phyloP scores from a whole-genome alignment of 1,284 basidiomycete genomes.

The Pisolithus thermaeus region DNA sequence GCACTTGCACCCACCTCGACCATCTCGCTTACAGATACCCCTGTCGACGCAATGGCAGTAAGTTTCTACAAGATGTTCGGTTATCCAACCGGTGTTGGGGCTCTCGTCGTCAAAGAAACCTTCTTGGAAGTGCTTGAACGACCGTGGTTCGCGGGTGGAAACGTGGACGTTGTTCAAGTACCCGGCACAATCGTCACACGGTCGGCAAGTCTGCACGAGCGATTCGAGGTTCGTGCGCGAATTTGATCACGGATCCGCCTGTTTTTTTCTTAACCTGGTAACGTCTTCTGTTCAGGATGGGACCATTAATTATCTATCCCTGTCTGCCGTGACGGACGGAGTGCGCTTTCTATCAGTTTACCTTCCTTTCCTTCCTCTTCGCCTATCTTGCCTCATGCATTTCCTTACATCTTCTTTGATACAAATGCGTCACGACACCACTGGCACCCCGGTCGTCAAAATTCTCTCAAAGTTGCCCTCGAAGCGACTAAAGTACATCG shows the following conservation, averaged over 20 bases:
- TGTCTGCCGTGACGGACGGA: slow-evolving; percentile 71
- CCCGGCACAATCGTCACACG: slow-evolving; percentile 64
- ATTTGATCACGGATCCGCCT: too few relatives aligned
- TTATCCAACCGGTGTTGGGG: slow-evolving; percentile 80
- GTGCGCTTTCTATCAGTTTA: slow-evolving; percentile 70
- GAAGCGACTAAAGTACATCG: slow-evolving; percentile 48
- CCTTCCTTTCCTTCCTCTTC: slow-evolving; percentile 67
- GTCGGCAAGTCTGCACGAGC: slow-evolving; percentile 55
- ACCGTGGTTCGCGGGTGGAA: slow-evolving; percentile 83
- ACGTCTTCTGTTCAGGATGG: slow-evolving; percentile 51
- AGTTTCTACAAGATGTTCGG: slow-evolving; percentile 91
- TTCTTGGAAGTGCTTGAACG: slow-evolving; percentile 56
- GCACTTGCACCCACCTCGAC: slow-evolving; percentile 69
- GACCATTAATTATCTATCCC: slow-evolving; percentile 72
- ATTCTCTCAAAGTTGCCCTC: slow-evolving; percentile 58
- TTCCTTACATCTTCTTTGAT: slow-evolving; percentile 52
- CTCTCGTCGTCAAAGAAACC: slow-evolving; percentile 66
- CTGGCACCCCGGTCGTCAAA: slow-evolving; percentile 51
- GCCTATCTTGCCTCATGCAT: slow-evolving; percentile 59
- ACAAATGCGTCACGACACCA: slow-evolving; percentile 51
- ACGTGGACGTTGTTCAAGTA: slow-evolving; percentile 75
- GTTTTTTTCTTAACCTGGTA: too few relatives aligned
- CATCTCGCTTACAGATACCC: slow-evolving; percentile 57
- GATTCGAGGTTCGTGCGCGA: slow-evolving; percentile 58
- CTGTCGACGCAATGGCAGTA: slow-evolving; percentile 75